Percentiles rank a stretch among this genome's conserved stretches.
Conservation (phyloP, 257 asterid species). For the Jaltomata sinuosa region DNA sequence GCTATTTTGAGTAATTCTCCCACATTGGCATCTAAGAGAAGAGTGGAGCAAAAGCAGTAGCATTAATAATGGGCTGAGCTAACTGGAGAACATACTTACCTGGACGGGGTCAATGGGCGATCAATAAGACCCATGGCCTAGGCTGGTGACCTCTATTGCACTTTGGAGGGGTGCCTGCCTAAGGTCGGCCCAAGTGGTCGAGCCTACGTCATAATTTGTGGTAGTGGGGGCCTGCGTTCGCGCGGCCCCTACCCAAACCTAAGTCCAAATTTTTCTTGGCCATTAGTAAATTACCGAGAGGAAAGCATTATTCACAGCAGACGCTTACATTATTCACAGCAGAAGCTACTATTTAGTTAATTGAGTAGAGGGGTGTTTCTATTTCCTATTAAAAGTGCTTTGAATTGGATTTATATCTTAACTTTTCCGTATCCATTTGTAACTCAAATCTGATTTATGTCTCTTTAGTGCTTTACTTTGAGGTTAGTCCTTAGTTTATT, state of each 20-base stretch:
- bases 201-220: conserved; percentile 14
- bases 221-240: not conserved
- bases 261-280: no score
- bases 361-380: not conserved
- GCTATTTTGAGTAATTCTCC: no score
- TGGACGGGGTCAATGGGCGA: conserved; percentile 19
- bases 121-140: conserved; percentile 9
- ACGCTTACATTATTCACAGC: no score
- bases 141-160: conserved; percentile 21
- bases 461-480: not conserved
- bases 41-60: no score
- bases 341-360: no score
- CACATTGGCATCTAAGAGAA: no score
- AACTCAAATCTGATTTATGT: not conserved
- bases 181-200: conserved; percentile 41
- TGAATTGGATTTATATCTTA: not conserved
- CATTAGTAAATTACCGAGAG: no score
- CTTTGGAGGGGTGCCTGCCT: conserved; percentile 19
- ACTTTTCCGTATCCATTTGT: not conserved
- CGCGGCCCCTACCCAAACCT: not conserved
- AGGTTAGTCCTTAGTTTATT: not conserved
- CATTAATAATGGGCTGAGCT: no score
- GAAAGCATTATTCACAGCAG: no score
- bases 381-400: not conserved
- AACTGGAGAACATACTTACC: conserved; percentile 5